Conservation (phyloP, 805 yeast genomes). For the Monosporozyma unispora region DNA sequence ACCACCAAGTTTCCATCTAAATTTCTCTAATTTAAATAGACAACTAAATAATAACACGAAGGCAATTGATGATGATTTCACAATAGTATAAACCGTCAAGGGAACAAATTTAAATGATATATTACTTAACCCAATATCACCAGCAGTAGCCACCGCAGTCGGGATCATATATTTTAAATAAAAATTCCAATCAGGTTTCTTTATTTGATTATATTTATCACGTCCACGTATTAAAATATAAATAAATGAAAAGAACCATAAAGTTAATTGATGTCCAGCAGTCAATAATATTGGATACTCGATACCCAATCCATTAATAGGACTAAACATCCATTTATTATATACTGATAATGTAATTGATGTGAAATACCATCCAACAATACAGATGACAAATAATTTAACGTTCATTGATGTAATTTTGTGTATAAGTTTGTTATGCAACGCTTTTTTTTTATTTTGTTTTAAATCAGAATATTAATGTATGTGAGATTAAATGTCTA, state of each 20-base stretch:
- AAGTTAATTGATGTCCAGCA: constrained; percentile 69
- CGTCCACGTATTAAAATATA: constrained; percentile 29
- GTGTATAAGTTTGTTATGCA: not conserved
- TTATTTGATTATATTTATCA: not conserved
- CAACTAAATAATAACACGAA: constrained; percentile 88
- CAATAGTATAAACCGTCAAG: constrained; percentile 81
- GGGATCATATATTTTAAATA: constrained; percentile 59
- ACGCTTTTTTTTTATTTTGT: not conserved
- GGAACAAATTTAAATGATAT: constrained; percentile 72
- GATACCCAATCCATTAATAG: constrained; percentile 54
- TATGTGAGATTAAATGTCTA: not conserved
- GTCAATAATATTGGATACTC: constrained; percentile 81
- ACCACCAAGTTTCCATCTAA: constrained; percentile 54
- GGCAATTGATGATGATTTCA: constrained; percentile 78
- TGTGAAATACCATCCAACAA: constrained; percentile 58
- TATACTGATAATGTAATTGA: constrained; percentile 66
- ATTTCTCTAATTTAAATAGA: constrained; percentile 64
- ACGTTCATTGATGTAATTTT: not conserved
- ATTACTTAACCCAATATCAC: constrained; percentile 91
- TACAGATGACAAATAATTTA: constrained; percentile 6
- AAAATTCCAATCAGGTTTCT: constrained; percentile 24
- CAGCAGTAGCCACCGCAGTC: constrained; percentile 79
- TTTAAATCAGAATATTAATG: not conserved
- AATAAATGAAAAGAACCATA: constrained; percentile 41
- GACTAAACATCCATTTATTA: constrained; percentile 96